Evolutionary conservation across 148 eudicot genomes (phyloP), one percentile per base, ranked within the genome.

Genomic region (Amaranthus palmeri): DNA sequence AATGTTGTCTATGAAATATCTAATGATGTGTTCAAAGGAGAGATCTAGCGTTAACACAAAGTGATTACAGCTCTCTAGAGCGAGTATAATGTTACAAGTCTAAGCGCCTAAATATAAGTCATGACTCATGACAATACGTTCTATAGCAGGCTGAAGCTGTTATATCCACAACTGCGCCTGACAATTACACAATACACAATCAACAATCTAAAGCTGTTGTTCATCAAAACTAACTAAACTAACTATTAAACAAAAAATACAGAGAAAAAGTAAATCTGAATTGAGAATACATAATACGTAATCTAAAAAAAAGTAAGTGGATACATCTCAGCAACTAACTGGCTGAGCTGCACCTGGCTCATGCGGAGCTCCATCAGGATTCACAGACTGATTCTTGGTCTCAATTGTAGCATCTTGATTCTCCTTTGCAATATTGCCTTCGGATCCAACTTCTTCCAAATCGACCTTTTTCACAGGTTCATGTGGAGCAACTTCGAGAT

Each of bases 201-300:
- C 36, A 25, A 14, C 8, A 46, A 46, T 56, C 71, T 74, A 65
- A 60, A 58, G 4, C 63, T 48, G 62, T 12, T 36, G 49, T 74
- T 49, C 59, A 50, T 49, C 60, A 62, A 62, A 50, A 36, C 72
- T 74, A 74, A 74, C 72, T 74, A 61, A 15, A 25, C 36, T 25
- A 60, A 59, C 51, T 59, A 61, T 52, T 42, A 25, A 50, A 65
- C 47, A 13, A 73, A 73, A 68, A 42, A 51, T 25, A 25, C 36
- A 50, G 57, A 44, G 36, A 18, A 53, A 54, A 9, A 25, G 36
- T 43, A 17, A 51, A 59, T 49, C 61, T 53, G 55, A 61, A 49
- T 17, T 40, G 13, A 36, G 43, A 25, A 46, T 58, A 61, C 72
- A n/a, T 12, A 54, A 45, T 25, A 40, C 65, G 12, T 48, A 6